Evolutionary conservation across 2,329 filamentous ascomycete genomes (phyloP).

Genomic region (Sclerotinia subarctica): DNA sequence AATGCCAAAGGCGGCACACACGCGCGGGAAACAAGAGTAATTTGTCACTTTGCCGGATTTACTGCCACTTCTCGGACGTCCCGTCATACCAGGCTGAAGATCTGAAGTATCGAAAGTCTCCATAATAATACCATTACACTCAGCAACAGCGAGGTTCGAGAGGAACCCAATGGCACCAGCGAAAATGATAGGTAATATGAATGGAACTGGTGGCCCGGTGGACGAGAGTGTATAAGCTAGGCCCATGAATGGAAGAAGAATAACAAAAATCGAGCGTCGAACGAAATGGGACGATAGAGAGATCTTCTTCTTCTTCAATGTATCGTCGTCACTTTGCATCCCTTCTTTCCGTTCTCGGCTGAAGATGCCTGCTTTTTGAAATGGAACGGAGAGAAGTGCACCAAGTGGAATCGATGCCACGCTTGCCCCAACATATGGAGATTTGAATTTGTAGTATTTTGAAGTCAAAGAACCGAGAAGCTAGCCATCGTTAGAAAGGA

Average conservation of each 20-base stretch:
- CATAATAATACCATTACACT: constrained; percentile 76
- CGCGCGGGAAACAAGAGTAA: constrained; percentile 72
- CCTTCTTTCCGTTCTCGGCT: constrained; percentile 60
- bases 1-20: constrained; percentile 67
- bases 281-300: constrained; percentile 71
- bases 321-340: constrained; percentile 63
- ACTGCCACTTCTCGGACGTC: constrained; percentile 45
- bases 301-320: constrained; percentile 56
- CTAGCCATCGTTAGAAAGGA: constrained; percentile 37
- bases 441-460: constrained; percentile 60
- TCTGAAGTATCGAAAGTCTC: constrained; percentile 80
- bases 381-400: constrained; percentile 65
- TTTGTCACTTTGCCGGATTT: constrained; percentile 57
- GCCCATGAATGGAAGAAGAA: constrained; percentile 63
- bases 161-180: constrained; percentile 66
- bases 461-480: constrained; percentile 69
- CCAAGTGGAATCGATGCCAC: constrained; percentile 66
- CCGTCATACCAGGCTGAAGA: constrained; percentile 67
- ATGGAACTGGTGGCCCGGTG: constrained; percentile 56
- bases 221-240: constrained; percentile 66
- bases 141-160: constrained; percentile 68
- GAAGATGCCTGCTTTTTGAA: constrained; percentile 69
- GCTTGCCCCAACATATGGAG: constrained; percentile 64
- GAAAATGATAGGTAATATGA: constrained; percentile 63
- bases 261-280: constrained; percentile 64